phyloP scores from a whole-genome alignment of 2,329 filamentous ascomycete genomes.

The Alternaria incomplexa region DNA sequence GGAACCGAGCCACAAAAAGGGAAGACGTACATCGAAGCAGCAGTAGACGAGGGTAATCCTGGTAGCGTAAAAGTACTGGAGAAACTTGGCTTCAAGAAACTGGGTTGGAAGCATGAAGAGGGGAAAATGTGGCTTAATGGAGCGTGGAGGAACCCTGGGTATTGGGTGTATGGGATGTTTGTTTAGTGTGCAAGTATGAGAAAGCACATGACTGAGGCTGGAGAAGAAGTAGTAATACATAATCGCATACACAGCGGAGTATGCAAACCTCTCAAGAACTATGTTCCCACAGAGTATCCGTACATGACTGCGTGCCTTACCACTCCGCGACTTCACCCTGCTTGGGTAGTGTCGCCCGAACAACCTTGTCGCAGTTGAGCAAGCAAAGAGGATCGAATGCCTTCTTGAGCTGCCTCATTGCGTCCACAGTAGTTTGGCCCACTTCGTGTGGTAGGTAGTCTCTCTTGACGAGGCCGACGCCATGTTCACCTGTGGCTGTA shows the following conservation, averaged over 20 bases:
- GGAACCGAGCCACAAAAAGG: slow-evolving; percentile 1
- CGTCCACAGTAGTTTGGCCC: slow-evolving; percentile 74
- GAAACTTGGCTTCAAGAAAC: slow-evolving; percentile 33
- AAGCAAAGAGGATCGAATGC: slow-evolving; percentile 77
- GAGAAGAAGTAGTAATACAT: background rate
- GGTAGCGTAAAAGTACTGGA: slow-evolving; percentile 28
- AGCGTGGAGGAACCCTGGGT: slow-evolving; percentile 28
- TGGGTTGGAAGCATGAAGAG: slow-evolving; percentile 29
- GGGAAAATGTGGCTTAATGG: slow-evolving; percentile 32
- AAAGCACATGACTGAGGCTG: background rate
- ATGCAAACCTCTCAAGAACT: background rate
- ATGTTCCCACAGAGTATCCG: background rate
- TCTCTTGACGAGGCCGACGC: slow-evolving; percentile 82
- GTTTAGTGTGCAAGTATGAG: slow-evolving; percentile 4
- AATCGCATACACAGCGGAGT: background rate
- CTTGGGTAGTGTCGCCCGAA: slow-evolving; percentile 60
- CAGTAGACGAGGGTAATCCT: slow-evolving; percentile 27
- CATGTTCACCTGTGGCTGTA: slow-evolving; percentile 85
- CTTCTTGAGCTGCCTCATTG: slow-evolving; percentile 85
- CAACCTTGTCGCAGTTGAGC: slow-evolving; percentile 69
- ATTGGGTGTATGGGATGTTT: slow-evolving; percentile 30
- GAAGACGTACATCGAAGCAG: slow-evolving; percentile 31
- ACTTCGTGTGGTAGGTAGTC: slow-evolving; percentile 83
- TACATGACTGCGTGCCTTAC: slow-evolving; percentile 29
- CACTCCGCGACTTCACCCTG: slow-evolving; percentile 57